phyloP scores from a whole-genome alignment of 2,329 filamentous ascomycete species.

The Clarireedia sp. region DNA sequence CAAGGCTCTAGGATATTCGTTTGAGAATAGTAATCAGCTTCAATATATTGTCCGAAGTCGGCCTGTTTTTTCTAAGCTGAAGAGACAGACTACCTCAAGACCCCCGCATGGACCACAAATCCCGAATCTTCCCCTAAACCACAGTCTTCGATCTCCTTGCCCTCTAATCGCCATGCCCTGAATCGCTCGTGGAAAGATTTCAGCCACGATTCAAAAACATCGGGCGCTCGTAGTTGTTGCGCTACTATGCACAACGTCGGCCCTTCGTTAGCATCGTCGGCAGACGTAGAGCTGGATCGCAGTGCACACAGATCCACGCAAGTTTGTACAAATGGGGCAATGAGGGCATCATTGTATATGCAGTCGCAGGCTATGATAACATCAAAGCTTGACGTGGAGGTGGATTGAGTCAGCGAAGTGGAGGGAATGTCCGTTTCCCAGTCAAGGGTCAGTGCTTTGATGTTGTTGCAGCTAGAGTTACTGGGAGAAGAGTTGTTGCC shows the following conservation, averaged over 20 bases:
- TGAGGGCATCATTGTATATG: slow-evolving; percentile 85
- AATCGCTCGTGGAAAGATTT: slow-evolving; percentile 59
- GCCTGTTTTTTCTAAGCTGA: too few species aligned
- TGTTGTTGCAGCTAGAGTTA: not conserved
- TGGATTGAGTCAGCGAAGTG: slow-evolving; percentile 22
- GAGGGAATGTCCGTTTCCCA: slow-evolving; percentile 56
- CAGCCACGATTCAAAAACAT: slow-evolving; percentile 81
- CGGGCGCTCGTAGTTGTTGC: slow-evolving; percentile 78
- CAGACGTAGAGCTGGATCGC: slow-evolving; percentile 27
- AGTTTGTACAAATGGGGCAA: slow-evolving; percentile 73
- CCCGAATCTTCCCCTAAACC: slow-evolving; percentile 45
- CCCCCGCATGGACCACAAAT: slow-evolving; percentile 74
- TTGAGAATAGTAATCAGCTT: too few species aligned
- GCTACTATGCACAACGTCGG: slow-evolving; percentile 73
- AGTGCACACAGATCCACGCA: slow-evolving; percentile 68
- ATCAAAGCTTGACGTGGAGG: slow-evolving; percentile 49
- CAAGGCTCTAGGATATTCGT: too few species aligned
- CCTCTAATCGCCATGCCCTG: slow-evolving; percentile 62
- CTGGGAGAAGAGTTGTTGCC: not conserved
- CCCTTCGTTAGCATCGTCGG: slow-evolving; percentile 11
- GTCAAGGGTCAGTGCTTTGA: slow-evolving; percentile 48
- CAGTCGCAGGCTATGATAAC: slow-evolving; percentile 82
- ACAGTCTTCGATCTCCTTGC: not conserved
- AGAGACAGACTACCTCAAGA: slow-evolving; percentile 39
- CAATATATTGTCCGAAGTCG: too few species aligned